Evolutionary conservation across 2,329 filamentous ascomycete genomes (phyloP).

Genomic region (Sarocladium brachiariae): DNA sequence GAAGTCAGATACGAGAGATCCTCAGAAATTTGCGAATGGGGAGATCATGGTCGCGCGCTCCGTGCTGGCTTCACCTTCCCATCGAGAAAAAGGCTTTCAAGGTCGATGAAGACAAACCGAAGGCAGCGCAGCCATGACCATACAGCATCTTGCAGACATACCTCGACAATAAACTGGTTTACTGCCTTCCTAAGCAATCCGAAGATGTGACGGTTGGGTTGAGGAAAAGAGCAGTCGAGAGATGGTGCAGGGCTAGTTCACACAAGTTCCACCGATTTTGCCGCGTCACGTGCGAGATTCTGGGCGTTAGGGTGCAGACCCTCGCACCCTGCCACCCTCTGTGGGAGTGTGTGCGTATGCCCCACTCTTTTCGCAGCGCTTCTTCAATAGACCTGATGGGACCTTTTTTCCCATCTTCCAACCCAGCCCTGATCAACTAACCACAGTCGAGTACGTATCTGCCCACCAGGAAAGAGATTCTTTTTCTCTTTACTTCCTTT

Average conservation of each 20-base stretch:
- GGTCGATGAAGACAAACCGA: background rate
- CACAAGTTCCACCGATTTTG: conserved; percentile 14
- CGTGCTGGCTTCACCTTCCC: background rate
- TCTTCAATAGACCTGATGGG: background rate
- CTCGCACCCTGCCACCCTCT: background rate
- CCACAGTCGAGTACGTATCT: conserved; percentile 17
- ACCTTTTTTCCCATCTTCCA: conserved; percentile 13
- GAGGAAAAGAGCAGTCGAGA: conserved; percentile 18
- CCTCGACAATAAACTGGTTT: conserved; percentile 49
- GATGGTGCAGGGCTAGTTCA: conserved; percentile 13
- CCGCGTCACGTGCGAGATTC: background rate
- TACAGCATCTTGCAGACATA: conserved; percentile 46
- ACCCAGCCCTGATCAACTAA: conserved; percentile 21
- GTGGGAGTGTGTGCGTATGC: background rate
- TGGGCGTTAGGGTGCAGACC: background rate
- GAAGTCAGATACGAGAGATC: conserved; percentile 29
- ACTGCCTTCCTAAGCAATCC: conserved; percentile 59
- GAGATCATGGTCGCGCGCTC: background rate
- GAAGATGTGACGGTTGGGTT: conserved; percentile 40
- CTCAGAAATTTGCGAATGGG: background rate
- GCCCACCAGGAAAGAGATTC: conserved; percentile 14
- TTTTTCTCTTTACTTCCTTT: conserved; percentile 17
- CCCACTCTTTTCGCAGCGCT: background rate
- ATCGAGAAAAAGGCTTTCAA: background rate
- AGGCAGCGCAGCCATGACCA: background rate